A percentile compares a stretch with the other conserved stretches of the same genome.
These are phyloP conservation scores for Cymbopogon flexuosus DNA, from an alignment of 202 grass and related monocot species.

Conservation along the genomic window DNA sequence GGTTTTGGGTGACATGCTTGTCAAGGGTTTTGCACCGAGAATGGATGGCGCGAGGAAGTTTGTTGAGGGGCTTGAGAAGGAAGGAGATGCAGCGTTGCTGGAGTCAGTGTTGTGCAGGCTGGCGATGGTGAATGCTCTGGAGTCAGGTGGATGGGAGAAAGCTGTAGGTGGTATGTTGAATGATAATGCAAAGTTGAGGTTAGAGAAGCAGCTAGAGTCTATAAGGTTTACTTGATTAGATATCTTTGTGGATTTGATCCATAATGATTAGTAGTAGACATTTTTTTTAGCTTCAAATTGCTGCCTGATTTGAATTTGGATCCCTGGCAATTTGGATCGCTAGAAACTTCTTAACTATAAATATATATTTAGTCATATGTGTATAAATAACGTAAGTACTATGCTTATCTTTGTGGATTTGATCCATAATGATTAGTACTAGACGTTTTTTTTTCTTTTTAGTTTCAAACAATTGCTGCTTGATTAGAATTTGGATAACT, in stretches of 20 bases:
- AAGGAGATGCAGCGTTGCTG: constrained; percentile 27
- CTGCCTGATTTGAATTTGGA: not conserved
- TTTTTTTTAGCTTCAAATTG: not conserved
- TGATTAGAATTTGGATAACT: too few relatives aligned
- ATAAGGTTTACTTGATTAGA: constrained; percentile 22
- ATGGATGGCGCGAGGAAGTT: constrained; percentile 37
- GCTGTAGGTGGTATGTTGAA: constrained; percentile 19
- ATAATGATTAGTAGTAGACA: not conserved
- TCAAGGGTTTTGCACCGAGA: constrained; percentile 58
- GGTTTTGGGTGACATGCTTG: constrained; percentile 61
- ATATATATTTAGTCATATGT: too few relatives aligned
- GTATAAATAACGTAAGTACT: too few relatives aligned
- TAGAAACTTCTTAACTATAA: not conserved
- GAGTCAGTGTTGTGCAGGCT: constrained; percentile 34
- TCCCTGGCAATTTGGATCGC: not conserved
- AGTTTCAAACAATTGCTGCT: too few relatives aligned
- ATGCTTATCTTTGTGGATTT: too few relatives aligned
- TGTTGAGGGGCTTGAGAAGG: constrained; percentile 39
- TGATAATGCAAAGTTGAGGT: constrained; percentile 22
- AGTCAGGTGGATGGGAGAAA: constrained; percentile 47
- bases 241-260: not conserved
- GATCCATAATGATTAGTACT: too few relatives aligned
- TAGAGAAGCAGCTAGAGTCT: constrained; percentile 29
- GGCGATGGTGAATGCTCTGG: constrained; percentile 38
- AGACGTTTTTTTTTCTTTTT: too few relatives aligned